These are phyloP conservation scores for Pleurotus pulmonarius DNA, from an alignment of 768 basidiomycete genomes.

Conservation along the genomic window DNA sequence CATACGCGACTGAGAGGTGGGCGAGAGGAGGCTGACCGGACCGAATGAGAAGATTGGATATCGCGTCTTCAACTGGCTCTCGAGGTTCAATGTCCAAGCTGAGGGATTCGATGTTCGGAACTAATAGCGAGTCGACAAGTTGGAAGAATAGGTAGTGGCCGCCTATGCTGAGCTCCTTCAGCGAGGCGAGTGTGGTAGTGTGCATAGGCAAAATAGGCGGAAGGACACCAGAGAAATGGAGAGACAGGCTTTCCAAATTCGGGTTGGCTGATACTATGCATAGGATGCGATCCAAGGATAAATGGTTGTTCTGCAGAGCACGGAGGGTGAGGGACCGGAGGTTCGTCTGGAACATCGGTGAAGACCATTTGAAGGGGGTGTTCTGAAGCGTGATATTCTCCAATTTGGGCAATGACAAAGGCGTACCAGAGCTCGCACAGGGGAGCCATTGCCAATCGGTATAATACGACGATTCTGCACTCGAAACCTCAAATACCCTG, in stretches of 20 bases:
- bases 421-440: constrained; percentile 32
- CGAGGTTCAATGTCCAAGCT: constrained; percentile 70
- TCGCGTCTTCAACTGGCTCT: constrained; percentile 73
- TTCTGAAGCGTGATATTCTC: constrained; percentile 62
- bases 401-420: constrained; percentile 43
- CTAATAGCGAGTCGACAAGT: constrained; percentile 56
- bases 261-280: constrained; percentile 60
- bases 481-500: constrained; percentile 75
- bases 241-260: constrained; percentile 48
- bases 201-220: constrained; percentile 61
- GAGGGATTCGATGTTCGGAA: constrained; percentile 56
- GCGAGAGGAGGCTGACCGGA: constrained; percentile 55
- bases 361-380: constrained; percentile 75
- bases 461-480: constrained; percentile 57
- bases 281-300: constrained; percentile 68
- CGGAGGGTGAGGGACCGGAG: constrained; percentile 60
- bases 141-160: constrained; percentile 64
- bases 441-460: constrained; percentile 78
- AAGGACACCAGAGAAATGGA: constrained; percentile 61
- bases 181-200: constrained; percentile 47
- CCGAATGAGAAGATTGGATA: constrained; percentile 55
- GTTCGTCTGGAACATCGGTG: constrained; percentile 62
- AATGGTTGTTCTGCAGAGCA: constrained; percentile 57
- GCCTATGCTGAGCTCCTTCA: constrained; percentile 55
- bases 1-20: constrained; percentile 62